These are phyloP conservation scores for Colletotrichum lini DNA, from an alignment of 2,329 filamentous ascomycete genomes.

Conservation along the genomic window DNA sequence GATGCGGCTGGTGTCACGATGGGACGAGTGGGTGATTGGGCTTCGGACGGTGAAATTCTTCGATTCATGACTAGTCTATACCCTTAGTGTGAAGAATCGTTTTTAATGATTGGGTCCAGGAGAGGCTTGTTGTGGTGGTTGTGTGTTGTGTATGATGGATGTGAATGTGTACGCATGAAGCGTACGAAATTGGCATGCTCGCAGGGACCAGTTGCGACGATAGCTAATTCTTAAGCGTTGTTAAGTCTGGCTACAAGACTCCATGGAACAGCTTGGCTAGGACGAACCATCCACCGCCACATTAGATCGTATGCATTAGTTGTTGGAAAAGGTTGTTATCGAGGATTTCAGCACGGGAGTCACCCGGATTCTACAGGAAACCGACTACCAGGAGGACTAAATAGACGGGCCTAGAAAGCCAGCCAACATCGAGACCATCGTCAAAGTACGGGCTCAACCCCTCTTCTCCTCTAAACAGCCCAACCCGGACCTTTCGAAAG, in stretches of 20 bases:
- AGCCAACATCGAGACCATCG: neutral
- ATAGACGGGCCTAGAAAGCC: no score
- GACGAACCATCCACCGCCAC: neutral
- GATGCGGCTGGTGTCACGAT: conserved; percentile 14
- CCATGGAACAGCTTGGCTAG: no score
- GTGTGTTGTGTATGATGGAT: no score
- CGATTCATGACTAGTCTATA: conserved; percentile 44
- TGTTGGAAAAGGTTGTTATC: no score
- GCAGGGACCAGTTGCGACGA: neutral
- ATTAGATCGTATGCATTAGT: no score
- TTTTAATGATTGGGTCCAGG: conserved; percentile 9
- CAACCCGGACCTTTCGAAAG: neutral
- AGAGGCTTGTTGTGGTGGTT: neutral
- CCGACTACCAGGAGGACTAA: no score
- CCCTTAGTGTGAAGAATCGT: conserved; percentile 40
- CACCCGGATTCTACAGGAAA: no score
- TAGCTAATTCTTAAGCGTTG: neutral
- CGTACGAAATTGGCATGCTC: neutral
- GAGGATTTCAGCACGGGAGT: no score
- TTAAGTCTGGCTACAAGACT: neutral
- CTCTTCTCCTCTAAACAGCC: neutral
- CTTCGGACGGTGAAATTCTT: conserved; percentile 37
- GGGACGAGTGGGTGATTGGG: neutral
- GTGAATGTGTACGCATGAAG: neutral
- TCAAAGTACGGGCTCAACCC: neutral